These are phyloP conservation scores for Colletotrichum cuscutae DNA, from an alignment of 2,329 filamentous ascomycete genomes.

Conservation along the genomic window DNA sequence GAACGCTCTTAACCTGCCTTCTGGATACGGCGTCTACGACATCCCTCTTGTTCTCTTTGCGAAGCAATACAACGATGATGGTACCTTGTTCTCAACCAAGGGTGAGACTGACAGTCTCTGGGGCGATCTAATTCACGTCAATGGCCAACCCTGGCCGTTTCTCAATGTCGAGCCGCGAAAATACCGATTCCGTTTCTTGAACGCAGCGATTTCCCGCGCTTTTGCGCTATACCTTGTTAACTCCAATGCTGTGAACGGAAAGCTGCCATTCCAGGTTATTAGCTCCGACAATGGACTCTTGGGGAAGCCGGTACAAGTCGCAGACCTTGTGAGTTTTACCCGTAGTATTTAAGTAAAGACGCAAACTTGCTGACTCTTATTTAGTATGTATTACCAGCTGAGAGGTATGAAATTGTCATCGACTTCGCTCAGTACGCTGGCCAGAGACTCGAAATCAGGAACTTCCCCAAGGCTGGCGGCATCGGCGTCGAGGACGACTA, in stretches of 20 bases:
- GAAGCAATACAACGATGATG: constrained; percentile 62
- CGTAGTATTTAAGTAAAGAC: not conserved
- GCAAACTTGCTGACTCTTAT: constrained; percentile 33
- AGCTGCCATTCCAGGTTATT: constrained; percentile 62
- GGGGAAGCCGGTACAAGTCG: constrained; percentile 52
- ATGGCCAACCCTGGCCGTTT: constrained; percentile 68
- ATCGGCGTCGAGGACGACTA: constrained; percentile 60
- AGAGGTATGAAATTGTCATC: constrained; percentile 67
- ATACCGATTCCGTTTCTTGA: constrained; percentile 66
- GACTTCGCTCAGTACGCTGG: constrained; percentile 62
- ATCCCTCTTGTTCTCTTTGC: constrained; percentile 60
- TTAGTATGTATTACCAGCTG: constrained; percentile 60
- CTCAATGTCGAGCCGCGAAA: constrained; percentile 67
- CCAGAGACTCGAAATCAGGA: constrained; percentile 57
- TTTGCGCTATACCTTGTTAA: constrained; percentile 59
- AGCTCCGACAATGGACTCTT: constrained; percentile 65
- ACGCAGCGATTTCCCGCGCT: constrained; percentile 57
- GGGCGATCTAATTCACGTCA: constrained; percentile 68
- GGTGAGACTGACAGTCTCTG: constrained; percentile 59
- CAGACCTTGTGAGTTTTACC: constrained; percentile 41
- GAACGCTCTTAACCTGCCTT: constrained; percentile 58
- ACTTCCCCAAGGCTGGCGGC: constrained; percentile 38
- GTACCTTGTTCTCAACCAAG: constrained; percentile 57
- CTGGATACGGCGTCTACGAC: constrained; percentile 61
- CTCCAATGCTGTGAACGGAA: constrained; percentile 39